Conservation (phyloP, 768 basidiomycete species). For the Leccinum ochraceum region DNA sequence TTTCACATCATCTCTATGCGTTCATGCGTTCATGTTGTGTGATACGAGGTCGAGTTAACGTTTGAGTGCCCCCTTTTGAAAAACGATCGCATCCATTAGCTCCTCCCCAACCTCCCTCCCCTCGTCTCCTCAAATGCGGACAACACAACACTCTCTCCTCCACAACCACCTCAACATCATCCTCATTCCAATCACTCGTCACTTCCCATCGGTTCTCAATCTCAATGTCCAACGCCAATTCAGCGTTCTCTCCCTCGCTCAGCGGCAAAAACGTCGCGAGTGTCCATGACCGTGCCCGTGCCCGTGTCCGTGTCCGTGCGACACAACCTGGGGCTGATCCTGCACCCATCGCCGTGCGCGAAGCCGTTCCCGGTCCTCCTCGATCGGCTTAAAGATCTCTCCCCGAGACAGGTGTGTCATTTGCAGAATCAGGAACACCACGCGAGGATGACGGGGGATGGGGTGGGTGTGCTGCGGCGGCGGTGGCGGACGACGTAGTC, state of each 20-base stretch:
- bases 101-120: conserved; percentile 26
- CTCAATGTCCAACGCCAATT: conserved; percentile 73
- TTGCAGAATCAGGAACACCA: background rate
- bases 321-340: conserved; percentile 53
- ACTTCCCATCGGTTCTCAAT: conserved; percentile 89
- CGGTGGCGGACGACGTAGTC: background rate
- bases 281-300: conserved; percentile 18
- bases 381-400: conserved; percentile 43
- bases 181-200: conserved; percentile 90
- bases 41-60: too few species aligned
- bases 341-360: conserved; percentile 93
- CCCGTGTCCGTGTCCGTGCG: background rate
- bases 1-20: too few species aligned
- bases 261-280: conserved; percentile 29
- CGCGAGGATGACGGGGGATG: conserved; percentile 4
- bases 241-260: conserved; percentile 44
- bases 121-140: too few species aligned
- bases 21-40: too few species aligned
- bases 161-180: conserved; percentile 59
- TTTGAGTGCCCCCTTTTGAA: too few species aligned
- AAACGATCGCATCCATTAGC: too few species aligned
- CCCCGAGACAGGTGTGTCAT: conserved; percentile 39
- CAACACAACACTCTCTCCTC: too few species aligned
- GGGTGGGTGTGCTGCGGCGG: too few species aligned
- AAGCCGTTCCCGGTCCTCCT: conserved; percentile 88